Evolutionary conservation across 345 rosid genomes (phyloP), one percentile per base, ranked within the genome.

Genomic region (Viola odorata): DNA sequence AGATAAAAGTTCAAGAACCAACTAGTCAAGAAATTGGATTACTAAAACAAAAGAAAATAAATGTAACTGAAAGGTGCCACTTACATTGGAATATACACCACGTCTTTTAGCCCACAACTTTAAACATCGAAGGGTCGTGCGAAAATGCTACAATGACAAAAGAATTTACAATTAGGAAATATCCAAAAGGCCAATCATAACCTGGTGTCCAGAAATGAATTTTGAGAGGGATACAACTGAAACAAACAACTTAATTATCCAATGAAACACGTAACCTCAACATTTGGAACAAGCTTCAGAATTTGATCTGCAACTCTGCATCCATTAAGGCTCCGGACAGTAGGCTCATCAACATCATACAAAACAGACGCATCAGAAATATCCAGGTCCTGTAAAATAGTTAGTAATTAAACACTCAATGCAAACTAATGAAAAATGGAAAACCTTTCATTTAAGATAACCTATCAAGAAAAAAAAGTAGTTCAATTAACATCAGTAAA

Each of bases 231-330:
- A 13, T 45, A 44, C 36, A 9, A 37, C 0, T 47, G 37, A 37
- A 39, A 3, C 50, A 41, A 63, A 58, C 36, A 32, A 40, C 12
- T 41, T 4, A 61, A n/a, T 41, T 13, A 65, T 12, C 40, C 12
- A 11, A 50, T 37, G 37, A 17, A 9, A 55, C 65, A 60, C 61
- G 64, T 69, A 66, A 87, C 98, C 98, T 92, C 84, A 67, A 83
- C 73, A 70, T 85, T 84, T 47, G 98, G 97, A 77, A 92, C 91
- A 36, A 85, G 90, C 72, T 83, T 89, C 23, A 92, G 85, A 69
- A 92, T 92, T 80, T 85, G 97, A 76, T 89, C 98, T 37, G 98
- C 97, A 77, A 87, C 98, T 73, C 97, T 80, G 82, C 98, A 92
- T 8, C 98, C 98, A 76, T 89, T 89, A 68, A 92, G 98, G 75